These are phyloP conservation scores for Aphanocladium album DNA, from an alignment of 2,329 filamentous ascomycete genomes.

Conservation along the genomic window DNA sequence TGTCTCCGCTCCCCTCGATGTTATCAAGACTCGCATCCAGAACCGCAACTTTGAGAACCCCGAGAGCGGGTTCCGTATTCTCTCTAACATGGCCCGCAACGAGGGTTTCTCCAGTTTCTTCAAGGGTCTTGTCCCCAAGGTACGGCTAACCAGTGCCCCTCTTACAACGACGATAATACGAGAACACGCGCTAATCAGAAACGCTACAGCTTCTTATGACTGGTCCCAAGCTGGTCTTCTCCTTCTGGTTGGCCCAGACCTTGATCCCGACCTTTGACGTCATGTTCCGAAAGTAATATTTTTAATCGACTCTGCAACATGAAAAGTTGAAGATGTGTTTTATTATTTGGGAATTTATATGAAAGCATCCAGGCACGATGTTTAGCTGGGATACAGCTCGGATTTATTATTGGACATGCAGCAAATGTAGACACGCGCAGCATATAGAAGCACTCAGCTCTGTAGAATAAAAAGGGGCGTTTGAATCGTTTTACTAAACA, in stretches of 20 bases:
- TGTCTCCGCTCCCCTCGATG: slow-evolving; percentile 92
- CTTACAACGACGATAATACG: background rate
- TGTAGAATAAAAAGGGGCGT: slow-evolving; percentile 12
- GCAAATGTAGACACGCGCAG: slow-evolving; percentile 5
- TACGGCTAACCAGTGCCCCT: slow-evolving; percentile 27
- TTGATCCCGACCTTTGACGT: slow-evolving; percentile 85
- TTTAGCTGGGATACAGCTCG: background rate
- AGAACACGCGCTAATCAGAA: slow-evolving; percentile 18
- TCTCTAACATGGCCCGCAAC: slow-evolving; percentile 87
- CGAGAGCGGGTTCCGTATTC: slow-evolving; percentile 85
- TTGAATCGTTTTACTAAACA: background rate
- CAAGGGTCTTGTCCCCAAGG: slow-evolving; percentile 94
- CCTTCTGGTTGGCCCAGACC: slow-evolving; percentile 98
- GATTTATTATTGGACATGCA: slow-evolving; percentile 8
- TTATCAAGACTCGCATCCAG: slow-evolving; percentile 97
- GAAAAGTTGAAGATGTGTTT: background rate
- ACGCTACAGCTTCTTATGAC: slow-evolving; percentile 79
- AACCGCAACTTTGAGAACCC: slow-evolving; percentile 99
- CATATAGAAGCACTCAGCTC: slow-evolving; percentile 14
- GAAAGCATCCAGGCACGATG: slow-evolving; percentile 5
- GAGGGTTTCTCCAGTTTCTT: slow-evolving; percentile 88
- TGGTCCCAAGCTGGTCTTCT: slow-evolving; percentile 97
- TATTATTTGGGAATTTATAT: background rate
- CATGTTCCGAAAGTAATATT: slow-evolving; percentile 34
- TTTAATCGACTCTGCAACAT: slow-evolving; percentile 1